These are phyloP conservation scores for Leccinum sublutescens DNA, from an alignment of 768 basidiomycete genomes.

Conservation along the genomic window DNA sequence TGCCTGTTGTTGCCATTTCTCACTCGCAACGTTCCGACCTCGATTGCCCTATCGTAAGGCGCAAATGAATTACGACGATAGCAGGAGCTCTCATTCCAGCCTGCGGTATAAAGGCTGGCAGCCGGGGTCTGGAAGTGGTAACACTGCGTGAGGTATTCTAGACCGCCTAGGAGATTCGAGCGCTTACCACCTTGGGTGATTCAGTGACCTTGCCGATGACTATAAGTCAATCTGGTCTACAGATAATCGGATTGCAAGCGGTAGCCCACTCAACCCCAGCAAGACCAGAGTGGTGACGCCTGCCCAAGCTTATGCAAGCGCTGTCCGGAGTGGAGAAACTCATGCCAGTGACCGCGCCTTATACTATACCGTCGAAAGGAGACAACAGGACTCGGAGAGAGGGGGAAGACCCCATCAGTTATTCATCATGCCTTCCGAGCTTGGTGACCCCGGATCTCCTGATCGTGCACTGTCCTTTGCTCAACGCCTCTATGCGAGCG, in stretches of 20 bases:
- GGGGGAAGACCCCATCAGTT: neutral
- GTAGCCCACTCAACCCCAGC: neutral
- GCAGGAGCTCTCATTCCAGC: slow-evolving; percentile 1
- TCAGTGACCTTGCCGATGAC: slow-evolving; percentile 7
- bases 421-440: neutral
- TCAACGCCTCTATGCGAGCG: slow-evolving; percentile 46
- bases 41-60: neutral
- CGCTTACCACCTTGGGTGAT: neutral
- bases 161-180: neutral
- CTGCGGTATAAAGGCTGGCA: slow-evolving; percentile 1
- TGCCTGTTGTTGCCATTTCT: neutral
- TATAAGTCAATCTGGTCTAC: slow-evolving; percentile 2
- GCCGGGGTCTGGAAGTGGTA: neutral
- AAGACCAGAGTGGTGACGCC: slow-evolving; percentile 11
- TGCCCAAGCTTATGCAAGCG: slow-evolving; percentile 22
- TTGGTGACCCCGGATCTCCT: slow-evolving; percentile 4
- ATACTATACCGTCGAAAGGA: slow-evolving; percentile 20
- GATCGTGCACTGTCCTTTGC: slow-evolving; percentile 33
- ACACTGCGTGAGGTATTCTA: neutral
- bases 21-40: neutral
- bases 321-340: slow-evolving; percentile 10
- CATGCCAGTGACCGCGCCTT: slow-evolving; percentile 7
- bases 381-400: slow-evolving; percentile 4
- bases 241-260: neutral
- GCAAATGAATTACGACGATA: slow-evolving; percentile 9